Percentiles rank a stretch among this genome's conserved stretches.
phyloP scores from a whole-genome alignment of 2,329 filamentous ascomycete genomes.

The Cladosporium austrohemisphaericum region DNA sequence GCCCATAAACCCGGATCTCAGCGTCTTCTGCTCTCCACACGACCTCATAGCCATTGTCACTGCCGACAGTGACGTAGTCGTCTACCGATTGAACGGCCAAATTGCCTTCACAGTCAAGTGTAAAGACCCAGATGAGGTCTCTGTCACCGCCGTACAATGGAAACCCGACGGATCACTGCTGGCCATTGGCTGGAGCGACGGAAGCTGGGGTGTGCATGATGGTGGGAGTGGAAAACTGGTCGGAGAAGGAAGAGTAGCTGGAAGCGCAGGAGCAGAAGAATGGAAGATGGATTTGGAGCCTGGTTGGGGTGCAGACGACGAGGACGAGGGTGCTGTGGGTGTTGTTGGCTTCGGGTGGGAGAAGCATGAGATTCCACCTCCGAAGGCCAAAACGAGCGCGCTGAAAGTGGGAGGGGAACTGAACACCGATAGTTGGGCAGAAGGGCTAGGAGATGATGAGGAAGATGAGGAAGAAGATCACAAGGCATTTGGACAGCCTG shows the following conservation, averaged over 20 bases:
- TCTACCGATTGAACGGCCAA: constrained; percentile 77
- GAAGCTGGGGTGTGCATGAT: constrained; percentile 47
- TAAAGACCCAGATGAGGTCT: constrained; percentile 31
- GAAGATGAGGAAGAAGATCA: constrained; percentile 6
- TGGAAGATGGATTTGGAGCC: constrained; percentile 25
- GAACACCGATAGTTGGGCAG: constrained; percentile 27
- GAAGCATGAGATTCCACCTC: constrained; percentile 14
- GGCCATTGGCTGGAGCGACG: constrained; percentile 80
- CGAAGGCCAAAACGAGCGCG: neutral
- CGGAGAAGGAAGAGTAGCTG: constrained; percentile 4
- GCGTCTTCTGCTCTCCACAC: constrained; percentile 78
- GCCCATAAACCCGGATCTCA: constrained; percentile 54
- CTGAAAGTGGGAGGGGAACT: constrained; percentile 10
- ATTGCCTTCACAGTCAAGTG: constrained; percentile 54
- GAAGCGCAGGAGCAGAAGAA: constrained; percentile 7
- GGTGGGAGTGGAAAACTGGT: constrained; percentile 29
- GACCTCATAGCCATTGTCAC: constrained; percentile 74
- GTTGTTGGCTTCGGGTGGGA: constrained; percentile 22
- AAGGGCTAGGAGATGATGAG: constrained; percentile 17
- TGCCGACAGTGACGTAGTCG: constrained; percentile 63
- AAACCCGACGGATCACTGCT: constrained; percentile 51
- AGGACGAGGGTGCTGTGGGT: constrained; percentile 5
- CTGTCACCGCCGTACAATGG: constrained; percentile 42
- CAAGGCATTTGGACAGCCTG: constrained; percentile 39
- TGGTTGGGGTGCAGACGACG: constrained; percentile 14